Evolutionary conservation across 805 yeast species (phyloP).

Genomic region (Priceomyces fermenticarens): DNA sequence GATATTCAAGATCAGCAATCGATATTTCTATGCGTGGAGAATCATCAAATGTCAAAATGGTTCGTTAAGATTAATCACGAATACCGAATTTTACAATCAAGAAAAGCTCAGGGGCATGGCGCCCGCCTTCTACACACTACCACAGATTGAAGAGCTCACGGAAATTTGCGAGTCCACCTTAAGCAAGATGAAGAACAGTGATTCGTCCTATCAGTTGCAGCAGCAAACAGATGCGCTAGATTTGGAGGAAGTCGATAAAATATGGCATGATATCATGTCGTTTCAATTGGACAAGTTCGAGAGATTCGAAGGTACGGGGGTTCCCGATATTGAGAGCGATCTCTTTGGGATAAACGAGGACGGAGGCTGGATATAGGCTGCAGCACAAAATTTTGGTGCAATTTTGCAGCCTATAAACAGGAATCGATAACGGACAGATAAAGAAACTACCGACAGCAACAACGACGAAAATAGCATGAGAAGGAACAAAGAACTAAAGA

Average conservation of each 20-base stretch:
- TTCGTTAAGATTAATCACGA: background rate
- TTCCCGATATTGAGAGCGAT: too few species aligned
- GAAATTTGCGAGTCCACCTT: background rate
- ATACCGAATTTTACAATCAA: background rate
- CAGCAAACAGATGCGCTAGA: conserved; percentile 19
- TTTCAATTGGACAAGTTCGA: conserved; percentile 19
- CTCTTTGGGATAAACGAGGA: too few species aligned
- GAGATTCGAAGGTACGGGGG: too few species aligned
- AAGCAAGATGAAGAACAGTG: background rate
- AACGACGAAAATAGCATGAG: too few species aligned
- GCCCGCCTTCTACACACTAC: background rate
- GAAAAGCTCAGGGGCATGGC: background rate
- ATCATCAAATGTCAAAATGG: background rate
- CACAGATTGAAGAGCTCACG: background rate
- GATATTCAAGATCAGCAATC: background rate
- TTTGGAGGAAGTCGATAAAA: conserved; percentile 28
- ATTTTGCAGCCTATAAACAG: too few species aligned
- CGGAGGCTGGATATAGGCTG: too few species aligned
- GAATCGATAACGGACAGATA: too few species aligned
- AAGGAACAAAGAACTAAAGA: too few species aligned
- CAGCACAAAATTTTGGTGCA: too few species aligned
- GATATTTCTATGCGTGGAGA: background rate
- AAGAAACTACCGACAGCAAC: too few species aligned
- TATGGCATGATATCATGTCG: conserved; percentile 33
- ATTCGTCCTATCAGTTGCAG: too few species aligned